Evolutionary conservation across 306 rosid genomes (phyloP).

Genomic region (Canavalia ensiformis): DNA sequence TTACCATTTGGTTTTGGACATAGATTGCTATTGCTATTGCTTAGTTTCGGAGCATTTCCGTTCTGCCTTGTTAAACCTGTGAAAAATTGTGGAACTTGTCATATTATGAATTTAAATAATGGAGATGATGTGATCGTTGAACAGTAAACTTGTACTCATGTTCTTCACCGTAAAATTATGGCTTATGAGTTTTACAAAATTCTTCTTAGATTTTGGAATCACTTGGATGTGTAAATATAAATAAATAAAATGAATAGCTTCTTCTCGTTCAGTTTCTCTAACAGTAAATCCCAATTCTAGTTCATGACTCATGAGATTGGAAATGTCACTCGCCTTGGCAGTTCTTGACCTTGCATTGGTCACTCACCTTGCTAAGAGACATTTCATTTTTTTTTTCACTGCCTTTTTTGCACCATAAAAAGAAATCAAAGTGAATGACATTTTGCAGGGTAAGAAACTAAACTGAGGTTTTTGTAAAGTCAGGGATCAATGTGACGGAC

Average conservation of each 20-base stretch:
- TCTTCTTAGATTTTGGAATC: slow-evolving; percentile 23
- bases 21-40: neutral
- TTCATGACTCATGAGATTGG: too few species aligned
- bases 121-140: neutral
- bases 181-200: neutral
- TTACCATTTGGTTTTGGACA: slow-evolving; percentile 21
- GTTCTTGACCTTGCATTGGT: neutral
- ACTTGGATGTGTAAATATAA: neutral
- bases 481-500: neutral
- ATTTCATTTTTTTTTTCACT: neutral
- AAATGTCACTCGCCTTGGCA: neutral
- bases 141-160: slow-evolving; percentile 2
- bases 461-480: neutral
- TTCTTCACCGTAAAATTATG: neutral
- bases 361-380: neutral
- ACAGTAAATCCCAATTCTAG: too few species aligned
- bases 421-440: too few species aligned
- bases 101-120: neutral
- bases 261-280: neutral
- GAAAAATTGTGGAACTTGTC: neutral
- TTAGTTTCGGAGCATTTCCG: neutral
- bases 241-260: neutral
- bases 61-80: neutral
- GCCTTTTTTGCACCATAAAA: too few species aligned
- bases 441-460: neutral